Evolutionary conservation across 495 filamentous ascomycete genomes (phyloP).

Genomic region (Bacidia gigantensis): DNA sequence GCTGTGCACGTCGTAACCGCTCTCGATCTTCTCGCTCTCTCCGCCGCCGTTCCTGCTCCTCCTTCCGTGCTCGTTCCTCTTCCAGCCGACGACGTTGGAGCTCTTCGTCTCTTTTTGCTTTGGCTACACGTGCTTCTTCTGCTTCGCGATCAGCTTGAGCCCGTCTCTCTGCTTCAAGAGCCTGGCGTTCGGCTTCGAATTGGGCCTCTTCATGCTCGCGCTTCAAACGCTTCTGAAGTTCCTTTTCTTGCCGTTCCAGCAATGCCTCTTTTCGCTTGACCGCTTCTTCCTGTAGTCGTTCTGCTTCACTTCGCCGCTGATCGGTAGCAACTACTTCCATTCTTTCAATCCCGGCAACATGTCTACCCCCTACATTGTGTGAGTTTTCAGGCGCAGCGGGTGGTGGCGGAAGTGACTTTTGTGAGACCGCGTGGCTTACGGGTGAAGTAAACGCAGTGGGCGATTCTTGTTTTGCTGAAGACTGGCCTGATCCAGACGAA

Average conservation of each 20-base stretch:
- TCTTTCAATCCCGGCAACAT: constrained; percentile 10
- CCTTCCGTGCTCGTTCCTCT: constrained; percentile 35
- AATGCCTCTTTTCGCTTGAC: constrained; percentile 25
- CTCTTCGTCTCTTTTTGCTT: constrained; percentile 38
- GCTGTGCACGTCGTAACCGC: constrained; percentile 10
- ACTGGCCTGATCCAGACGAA: constrained; percentile 1
- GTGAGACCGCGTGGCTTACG: background rate
- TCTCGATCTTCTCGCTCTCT: constrained; percentile 35
- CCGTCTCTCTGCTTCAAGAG: constrained; percentile 15
- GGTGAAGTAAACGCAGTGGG: background rate
- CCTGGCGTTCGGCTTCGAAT: constrained; percentile 14
- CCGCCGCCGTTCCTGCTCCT: constrained; percentile 45
- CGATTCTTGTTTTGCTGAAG: background rate
- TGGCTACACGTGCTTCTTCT: constrained; percentile 35
- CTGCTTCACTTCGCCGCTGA: background rate
- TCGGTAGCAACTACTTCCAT: constrained; percentile 27
- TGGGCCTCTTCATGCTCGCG: constrained; percentile 32
- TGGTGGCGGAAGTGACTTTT: constrained; percentile 8
- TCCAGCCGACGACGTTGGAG: constrained; percentile 36
- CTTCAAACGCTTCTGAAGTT: constrained; percentile 30
- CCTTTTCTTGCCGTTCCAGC: constrained; percentile 17
- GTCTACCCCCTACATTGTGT: background rate
- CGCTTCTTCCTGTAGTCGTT: background rate
- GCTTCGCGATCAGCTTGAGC: constrained; percentile 26
- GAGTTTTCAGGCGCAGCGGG: background rate